phyloP scores from a whole-genome alignment of 2,329 filamentous ascomycete species.

The Parascedosporium putredinis region DNA sequence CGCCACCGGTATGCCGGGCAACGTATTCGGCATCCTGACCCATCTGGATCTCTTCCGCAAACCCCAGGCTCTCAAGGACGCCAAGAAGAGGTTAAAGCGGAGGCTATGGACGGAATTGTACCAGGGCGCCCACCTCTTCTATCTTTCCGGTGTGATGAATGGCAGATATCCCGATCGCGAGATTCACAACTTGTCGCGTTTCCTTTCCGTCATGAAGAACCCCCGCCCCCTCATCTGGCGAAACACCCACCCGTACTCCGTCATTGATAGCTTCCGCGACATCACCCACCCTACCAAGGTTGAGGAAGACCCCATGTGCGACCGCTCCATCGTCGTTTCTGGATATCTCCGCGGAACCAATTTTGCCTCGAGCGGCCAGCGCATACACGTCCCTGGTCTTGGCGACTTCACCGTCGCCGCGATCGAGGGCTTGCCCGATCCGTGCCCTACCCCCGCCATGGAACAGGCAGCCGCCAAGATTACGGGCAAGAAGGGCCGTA shows the following conservation, averaged over 20 bases:
- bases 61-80: constrained; percentile 79
- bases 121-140: constrained; percentile 93
- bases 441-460: constrained; percentile 87
- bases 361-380: constrained; percentile 73
- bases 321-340: constrained; percentile 82
- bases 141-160: constrained; percentile 92
- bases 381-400: constrained; percentile 85
- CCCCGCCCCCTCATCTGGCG: constrained; percentile 92
- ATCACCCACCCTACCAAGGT: constrained; percentile 88
- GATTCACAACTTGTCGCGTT: constrained; percentile 88
- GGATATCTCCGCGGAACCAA: constrained; percentile 94
- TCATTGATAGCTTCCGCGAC: constrained; percentile 91
- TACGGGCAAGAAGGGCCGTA: constrained; percentile 69
- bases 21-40: constrained; percentile 93
- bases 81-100: constrained; percentile 94
- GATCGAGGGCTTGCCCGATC: constrained; percentile 84
- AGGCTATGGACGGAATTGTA: constrained; percentile 96
- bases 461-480: constrained; percentile 78
- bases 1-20: constrained; percentile 95
- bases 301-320: constrained; percentile 79
- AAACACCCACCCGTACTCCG: constrained; percentile 87
- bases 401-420: constrained; percentile 77
- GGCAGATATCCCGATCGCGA: constrained; percentile 94
- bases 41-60: constrained; percentile 94
- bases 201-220: constrained; percentile 98